Percentiles rank a stretch among this genome's conserved stretches.
Conservation (phyloP, 352 stramenopile genomes). For the Halophytophthora batemanensis region DNA sequence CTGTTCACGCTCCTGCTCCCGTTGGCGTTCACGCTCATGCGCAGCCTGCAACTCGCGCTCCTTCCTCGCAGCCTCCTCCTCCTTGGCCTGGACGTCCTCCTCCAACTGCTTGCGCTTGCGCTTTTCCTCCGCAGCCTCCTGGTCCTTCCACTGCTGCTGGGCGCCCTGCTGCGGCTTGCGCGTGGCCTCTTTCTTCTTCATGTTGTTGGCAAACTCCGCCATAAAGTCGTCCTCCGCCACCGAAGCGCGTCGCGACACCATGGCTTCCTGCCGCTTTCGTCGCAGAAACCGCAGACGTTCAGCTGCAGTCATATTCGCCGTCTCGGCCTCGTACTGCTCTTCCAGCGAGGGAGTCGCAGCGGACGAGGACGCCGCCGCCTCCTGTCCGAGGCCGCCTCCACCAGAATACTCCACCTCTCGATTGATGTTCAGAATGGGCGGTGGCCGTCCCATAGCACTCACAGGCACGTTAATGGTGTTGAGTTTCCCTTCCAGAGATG, state of each 20-base stretch:
- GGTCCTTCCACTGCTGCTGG: slow-evolving; percentile 22
- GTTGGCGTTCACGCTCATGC: slow-evolving; percentile 20
- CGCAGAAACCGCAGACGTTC: slow-evolving; percentile 62
- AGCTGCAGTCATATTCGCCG: slow-evolving; percentile 51
- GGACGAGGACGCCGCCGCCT: slow-evolving; percentile 8
- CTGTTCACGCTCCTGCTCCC: slow-evolving; percentile 13
- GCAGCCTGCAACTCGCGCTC: slow-evolving; percentile 23
- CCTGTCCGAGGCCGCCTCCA: neutral
- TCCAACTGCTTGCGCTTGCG: slow-evolving; percentile 32
- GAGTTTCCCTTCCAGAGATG: slow-evolving; percentile 45
- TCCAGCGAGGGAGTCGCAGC: slow-evolving; percentile 21
- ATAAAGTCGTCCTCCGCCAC: slow-evolving; percentile 60
- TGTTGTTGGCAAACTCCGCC: slow-evolving; percentile 60
- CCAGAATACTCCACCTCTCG: slow-evolving; percentile 7
- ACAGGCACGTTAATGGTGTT: slow-evolving; percentile 18
- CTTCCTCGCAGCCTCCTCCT: slow-evolving; percentile 25
- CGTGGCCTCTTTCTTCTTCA: slow-evolving; percentile 59
- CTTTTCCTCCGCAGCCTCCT: slow-evolving; percentile 31
- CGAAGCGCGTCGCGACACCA: slow-evolving; percentile 47
- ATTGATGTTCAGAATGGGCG: slow-evolving; percentile 29
- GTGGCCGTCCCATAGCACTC: slow-evolving; percentile 18
- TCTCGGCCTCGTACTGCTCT: slow-evolving; percentile 56
- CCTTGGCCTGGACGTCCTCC: slow-evolving; percentile 25
- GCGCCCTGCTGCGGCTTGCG: slow-evolving; percentile 13
- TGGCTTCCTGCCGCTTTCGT: slow-evolving; percentile 55